phyloP scores from a whole-genome alignment of 2,329 filamentous ascomycete species.

The Pyricularia pennisetigena region DNA sequence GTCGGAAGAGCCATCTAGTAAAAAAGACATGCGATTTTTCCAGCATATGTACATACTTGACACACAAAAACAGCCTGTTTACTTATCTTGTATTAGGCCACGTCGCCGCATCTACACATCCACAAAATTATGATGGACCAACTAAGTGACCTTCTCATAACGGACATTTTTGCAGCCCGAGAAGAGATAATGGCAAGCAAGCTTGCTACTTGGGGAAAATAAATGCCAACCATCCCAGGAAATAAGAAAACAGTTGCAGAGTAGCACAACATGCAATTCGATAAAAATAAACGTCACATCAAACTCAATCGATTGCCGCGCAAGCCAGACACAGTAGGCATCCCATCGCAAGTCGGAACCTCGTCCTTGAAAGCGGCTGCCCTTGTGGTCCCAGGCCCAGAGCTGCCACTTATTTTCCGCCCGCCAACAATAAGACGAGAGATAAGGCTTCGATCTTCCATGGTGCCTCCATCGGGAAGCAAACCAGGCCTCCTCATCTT shows the following conservation, averaged over 20 bases:
- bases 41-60: background rate
- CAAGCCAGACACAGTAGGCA: background rate
- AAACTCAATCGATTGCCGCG: background rate
- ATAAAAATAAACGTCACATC: background rate
- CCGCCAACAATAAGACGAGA: slow-evolving; percentile 5
- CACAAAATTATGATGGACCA: background rate
- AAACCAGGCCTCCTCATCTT: slow-evolving; percentile 24
- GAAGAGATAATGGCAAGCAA: background rate
- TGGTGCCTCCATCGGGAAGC: slow-evolving; percentile 26
- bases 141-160: background rate
- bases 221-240: background rate
- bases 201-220: background rate
- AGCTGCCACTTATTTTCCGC: background rate
- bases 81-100: background rate
- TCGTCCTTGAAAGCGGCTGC: background rate
- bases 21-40: background rate
- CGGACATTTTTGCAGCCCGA: background rate
- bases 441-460: slow-evolving; percentile 14
- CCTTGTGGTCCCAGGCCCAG: background rate
- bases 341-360: background rate
- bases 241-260: background rate
- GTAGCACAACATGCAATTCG: background rate
- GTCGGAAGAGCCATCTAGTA: background rate
- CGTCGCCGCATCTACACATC: background rate
- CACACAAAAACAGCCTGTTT: background rate